Conservation (phyloP, 805 yeast genomes). For the Myxozyma mucilagina region DNA sequence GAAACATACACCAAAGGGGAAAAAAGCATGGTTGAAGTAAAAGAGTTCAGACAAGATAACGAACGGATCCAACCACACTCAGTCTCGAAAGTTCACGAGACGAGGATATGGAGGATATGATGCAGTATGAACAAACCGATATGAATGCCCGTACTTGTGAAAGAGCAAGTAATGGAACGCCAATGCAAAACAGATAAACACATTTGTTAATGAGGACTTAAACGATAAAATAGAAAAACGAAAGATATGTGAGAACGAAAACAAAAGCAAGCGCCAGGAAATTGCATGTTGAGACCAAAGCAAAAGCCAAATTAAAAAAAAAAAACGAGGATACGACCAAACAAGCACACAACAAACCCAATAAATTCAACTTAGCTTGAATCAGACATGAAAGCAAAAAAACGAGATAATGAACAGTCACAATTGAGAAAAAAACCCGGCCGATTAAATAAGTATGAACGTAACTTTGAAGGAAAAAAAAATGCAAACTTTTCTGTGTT, state of each 20-base stretch:
- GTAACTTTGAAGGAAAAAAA: not conserved
- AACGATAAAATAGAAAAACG: not conserved
- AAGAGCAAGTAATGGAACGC: too few relatives aligned
- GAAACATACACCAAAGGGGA: too few relatives aligned
- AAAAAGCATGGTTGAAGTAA: too few relatives aligned
- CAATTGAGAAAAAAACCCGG: not conserved
- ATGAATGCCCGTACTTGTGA: too few relatives aligned
- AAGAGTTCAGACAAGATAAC: too few relatives aligned
- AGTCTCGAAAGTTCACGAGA: too few relatives aligned
- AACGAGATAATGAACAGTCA: not conserved
- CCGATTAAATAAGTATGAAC: not conserved
- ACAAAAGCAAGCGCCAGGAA: not conserved
- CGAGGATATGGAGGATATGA: too few relatives aligned
- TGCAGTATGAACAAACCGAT: too few relatives aligned
- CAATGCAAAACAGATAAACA: too few relatives aligned
- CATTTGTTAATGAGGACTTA: not conserved
- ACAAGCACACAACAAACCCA: not conserved
- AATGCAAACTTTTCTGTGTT: slow-evolving; percentile 4
- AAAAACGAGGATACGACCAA: not conserved
- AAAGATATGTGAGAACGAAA: not conserved
- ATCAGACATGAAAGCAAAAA: not conserved
- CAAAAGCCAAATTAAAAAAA: not conserved
- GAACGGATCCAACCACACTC: too few relatives aligned
- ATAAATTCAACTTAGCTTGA: not conserved
- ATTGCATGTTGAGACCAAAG: not conserved